phyloP scores from a whole-genome alignment of 2,329 filamentous ascomycete species.

The Dothistroma septosporum region DNA sequence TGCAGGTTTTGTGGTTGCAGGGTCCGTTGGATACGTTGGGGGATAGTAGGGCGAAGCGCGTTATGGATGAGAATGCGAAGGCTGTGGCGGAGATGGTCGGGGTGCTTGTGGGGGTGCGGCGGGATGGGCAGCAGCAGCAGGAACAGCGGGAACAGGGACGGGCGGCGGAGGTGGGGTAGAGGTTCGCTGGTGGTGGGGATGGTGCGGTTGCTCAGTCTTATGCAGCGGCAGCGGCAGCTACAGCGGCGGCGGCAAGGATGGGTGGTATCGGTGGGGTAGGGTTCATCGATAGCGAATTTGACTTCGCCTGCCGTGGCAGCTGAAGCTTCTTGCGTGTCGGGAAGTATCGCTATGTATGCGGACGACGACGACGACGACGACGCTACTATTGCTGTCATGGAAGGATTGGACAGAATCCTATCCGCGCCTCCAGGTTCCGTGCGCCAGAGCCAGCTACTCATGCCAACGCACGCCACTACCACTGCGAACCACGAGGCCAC shows the following conservation, averaged over 20 bases:
- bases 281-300: not conserved
- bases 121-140: not conserved
- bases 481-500: not conserved
- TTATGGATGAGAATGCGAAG: conserved; percentile 46
- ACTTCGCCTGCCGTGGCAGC: not conserved
- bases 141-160: not conserved
- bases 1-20: conserved; percentile 66
- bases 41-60: conserved; percentile 38
- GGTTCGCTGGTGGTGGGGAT: conserved; percentile 27
- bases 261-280: not conserved
- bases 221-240: not conserved
- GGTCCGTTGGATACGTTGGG: conserved; percentile 58
- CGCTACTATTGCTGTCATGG: no score
- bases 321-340: not conserved
- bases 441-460: no score
- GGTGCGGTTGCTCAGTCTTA: conserved; percentile 32
- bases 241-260: not conserved
- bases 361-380: no score
- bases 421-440: no score
- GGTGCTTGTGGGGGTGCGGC: conserved; percentile 14
- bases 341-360: no score
- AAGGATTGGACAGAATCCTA: no score
- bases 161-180: not conserved
- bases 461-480: not conserved
- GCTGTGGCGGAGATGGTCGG: conserved; percentile 46